Conservation (phyloP, 176 grass and related monocot species). For the Zea luxurians region DNA sequence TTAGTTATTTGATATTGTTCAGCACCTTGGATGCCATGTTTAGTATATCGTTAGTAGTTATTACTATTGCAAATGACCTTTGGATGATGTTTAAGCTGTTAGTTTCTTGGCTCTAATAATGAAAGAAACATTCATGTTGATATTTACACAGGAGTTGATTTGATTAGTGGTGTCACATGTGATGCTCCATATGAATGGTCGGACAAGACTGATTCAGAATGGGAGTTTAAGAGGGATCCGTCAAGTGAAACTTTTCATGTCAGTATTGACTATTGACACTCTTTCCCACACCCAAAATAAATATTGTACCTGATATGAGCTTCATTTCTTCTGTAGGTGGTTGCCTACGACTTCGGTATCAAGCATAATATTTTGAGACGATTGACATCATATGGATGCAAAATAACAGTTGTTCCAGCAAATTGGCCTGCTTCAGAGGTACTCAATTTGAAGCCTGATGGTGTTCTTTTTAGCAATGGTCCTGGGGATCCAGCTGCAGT, state of each 20-base stretch:
- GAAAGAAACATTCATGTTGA: slow-evolving; percentile 18
- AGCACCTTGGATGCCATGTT: not conserved
- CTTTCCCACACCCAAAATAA: not conserved
- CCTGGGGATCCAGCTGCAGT: slow-evolving; percentile 96
- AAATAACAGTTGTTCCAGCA: slow-evolving; percentile 94
- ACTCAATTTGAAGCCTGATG: slow-evolving; percentile 87
- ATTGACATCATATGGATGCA: slow-evolving; percentile 89
- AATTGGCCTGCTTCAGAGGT: slow-evolving; percentile 75
- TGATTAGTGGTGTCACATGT: slow-evolving; percentile 88
- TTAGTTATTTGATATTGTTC: not conserved
- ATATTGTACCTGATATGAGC: not conserved
- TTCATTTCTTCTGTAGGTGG: slow-evolving; percentile 49
- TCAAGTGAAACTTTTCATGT: slow-evolving; percentile 68
- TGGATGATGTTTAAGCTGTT: slow-evolving; percentile 8
- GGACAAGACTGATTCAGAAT: slow-evolving; percentile 67
- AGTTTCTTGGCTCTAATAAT: not conserved
- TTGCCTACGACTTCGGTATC: slow-evolving; percentile 95
- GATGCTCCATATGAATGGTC: slow-evolving; percentile 84
- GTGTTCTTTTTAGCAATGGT: slow-evolving; percentile 97
- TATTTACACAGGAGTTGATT: slow-evolving; percentile 74
- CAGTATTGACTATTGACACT: slow-evolving; percentile 24
- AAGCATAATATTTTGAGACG: slow-evolving; percentile 98
- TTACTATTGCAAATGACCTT: not conserved
- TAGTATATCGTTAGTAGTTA: not conserved
- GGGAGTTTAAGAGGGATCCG: slow-evolving; percentile 75